Percentiles rank a stretch among this genome's conserved stretches.
Conservation (phyloP, 768 basidiomycete genomes). For the Termitomyces sp. region DNA sequence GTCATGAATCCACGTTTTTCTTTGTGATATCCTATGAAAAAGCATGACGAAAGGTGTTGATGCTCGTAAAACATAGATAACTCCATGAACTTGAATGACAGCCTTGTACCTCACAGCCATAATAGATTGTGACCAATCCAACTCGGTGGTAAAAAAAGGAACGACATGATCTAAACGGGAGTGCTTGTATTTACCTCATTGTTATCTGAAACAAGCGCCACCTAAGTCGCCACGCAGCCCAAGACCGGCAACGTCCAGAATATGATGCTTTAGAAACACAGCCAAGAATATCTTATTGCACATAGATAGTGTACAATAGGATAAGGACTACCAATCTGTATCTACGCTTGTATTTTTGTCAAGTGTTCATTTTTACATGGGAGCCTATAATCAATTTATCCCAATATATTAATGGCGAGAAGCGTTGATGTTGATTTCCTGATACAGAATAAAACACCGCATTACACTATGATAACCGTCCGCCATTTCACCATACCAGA, state of each 20-base stretch:
- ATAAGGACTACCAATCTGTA: not conserved
- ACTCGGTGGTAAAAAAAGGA: not conserved
- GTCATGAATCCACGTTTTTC: not conserved
- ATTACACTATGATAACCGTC: not conserved
- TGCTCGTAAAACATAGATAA: not conserved
- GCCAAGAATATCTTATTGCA: not conserved
- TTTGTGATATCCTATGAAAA: not conserved
- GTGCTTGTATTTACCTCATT: not conserved
- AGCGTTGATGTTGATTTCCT: not conserved
- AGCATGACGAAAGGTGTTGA: not conserved
- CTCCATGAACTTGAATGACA: not conserved
- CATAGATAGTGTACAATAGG: not conserved
- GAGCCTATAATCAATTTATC: not conserved
- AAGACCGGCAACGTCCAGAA: not conserved
- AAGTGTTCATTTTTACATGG: not conserved
- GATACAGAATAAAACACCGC: not conserved
- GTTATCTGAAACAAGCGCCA: conserved; percentile 3
- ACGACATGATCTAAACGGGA: not conserved
- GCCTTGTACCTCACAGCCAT: not conserved
- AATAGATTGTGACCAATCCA: not conserved
- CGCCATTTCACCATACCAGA: not conserved
- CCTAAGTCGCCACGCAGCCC: conserved; percentile 1
- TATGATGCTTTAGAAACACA: not conserved
- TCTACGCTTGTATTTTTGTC: not conserved
- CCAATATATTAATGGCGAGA: not conserved